A percentile compares a stretch with the other conserved stretches of the same genome.
These are phyloP conservation scores for Leccinum boreale DNA, from an alignment of 768 basidiomycete genomes.

Conservation along the genomic window DNA sequence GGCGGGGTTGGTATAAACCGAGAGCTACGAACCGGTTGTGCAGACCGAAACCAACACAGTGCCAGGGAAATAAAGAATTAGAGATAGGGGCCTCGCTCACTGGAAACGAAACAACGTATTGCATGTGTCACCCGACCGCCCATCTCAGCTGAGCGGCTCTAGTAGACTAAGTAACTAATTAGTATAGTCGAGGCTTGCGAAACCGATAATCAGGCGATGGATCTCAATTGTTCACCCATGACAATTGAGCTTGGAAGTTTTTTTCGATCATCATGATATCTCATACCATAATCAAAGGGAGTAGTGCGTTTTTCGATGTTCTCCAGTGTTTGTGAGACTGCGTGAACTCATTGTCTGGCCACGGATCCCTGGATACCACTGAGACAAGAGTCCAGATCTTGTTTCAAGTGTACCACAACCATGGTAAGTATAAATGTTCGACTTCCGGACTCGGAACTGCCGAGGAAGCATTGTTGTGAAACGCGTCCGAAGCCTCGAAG, in stretches of 20 bases:
- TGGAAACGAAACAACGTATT: not conserved
- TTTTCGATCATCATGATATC: not conserved
- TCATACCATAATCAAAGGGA: not conserved
- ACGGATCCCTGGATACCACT: not conserved
- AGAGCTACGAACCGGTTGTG: too few relatives aligned
- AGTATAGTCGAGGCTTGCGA: not conserved
- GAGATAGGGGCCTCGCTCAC: not conserved
- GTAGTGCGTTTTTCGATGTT: not conserved
- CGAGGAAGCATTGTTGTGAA: not conserved
- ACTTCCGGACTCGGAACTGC: not conserved
- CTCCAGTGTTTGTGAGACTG: too few relatives aligned
- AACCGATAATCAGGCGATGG: not conserved
- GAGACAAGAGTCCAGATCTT: too few relatives aligned
- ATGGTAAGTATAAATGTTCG: not conserved
- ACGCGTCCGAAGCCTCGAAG: not conserved
- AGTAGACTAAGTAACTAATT: too few relatives aligned
- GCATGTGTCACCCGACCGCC: not conserved
- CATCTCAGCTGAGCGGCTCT: not conserved
- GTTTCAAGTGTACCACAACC: too few relatives aligned
- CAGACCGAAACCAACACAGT: too few relatives aligned
- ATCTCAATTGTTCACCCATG: not conserved
- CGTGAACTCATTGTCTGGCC: too few relatives aligned
- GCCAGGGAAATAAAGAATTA: too few relatives aligned
- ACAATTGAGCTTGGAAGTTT: not conserved
- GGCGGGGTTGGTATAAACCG: too few relatives aligned